Base-by-base conservation (phyloP, 2,329 filamentous ascomycete genomes). In the Chaetomiaceae sp. region DNA sequence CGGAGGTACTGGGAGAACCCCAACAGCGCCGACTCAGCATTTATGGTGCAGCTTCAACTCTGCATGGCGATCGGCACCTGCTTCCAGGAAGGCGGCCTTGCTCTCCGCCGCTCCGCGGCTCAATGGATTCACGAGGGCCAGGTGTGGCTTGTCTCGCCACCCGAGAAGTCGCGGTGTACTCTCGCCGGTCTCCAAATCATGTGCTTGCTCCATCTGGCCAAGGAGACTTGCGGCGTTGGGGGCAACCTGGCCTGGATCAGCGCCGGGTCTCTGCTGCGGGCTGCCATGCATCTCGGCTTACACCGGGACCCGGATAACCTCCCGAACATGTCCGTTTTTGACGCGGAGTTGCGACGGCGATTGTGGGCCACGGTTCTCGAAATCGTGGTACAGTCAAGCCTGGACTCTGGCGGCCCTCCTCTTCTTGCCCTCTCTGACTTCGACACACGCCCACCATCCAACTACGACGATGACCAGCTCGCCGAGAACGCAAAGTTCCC, bases 311-410 rank as follows among this genome's bases (percentile, higher is more conserved):
- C 78, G 0, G 66, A 63, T 24, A 63, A 69, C 47, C 68, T 79
- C 4, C 65, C 68, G 6, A 65, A 67, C 17, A 73, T 76, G 66
- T 67, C 72, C 2, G 56, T 62, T 1, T 68, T 74, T 29, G 65
- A 69, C 17, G 66, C 70, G 1, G 78, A 82, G 59, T 70, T 81
- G 59, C 68, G 77, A 2, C 65, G 77, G 4, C 66, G 78, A 3
- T 56, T 81, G 1, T 81, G 78, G 78, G 70, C 72, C 6, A 76
- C 75, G 0, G 68, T 78, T 10, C 47, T 79, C 5, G 76, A 81
- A 56, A 59, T 80, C 2, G 70, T 72, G n/a, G 45, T 79, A 11
- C 73, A 78, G 54, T 64, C 68, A 2, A 69, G 72, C 17, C 61
- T 78, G 19, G 71, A 75, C 46, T 68, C 72, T 0, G 76, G 76